These are phyloP conservation scores for Chlamydomonas sp. DNA, from an alignment of 139 green algal species.

Conservation along the genomic window DNA sequence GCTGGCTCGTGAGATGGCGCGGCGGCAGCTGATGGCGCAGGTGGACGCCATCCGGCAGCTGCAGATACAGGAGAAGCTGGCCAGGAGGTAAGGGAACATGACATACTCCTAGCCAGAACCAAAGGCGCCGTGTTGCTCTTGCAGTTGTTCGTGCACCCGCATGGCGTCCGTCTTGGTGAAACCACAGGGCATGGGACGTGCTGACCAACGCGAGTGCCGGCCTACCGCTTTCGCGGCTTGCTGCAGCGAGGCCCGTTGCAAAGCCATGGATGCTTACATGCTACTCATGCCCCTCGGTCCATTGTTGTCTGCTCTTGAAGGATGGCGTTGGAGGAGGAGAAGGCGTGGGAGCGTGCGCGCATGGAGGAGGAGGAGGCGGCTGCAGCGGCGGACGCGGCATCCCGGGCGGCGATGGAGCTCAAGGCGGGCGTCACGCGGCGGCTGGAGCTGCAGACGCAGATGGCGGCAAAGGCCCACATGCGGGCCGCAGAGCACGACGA, in stretches of 20 bases:
- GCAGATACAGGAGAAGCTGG: constrained; percentile 62
- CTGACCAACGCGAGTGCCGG: too few species aligned
- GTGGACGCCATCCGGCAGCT: constrained; percentile 62
- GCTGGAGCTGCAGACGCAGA: constrained; percentile 67
- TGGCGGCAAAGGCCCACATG: constrained; percentile 61
- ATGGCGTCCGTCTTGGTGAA: too few species aligned
- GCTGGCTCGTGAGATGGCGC: constrained; percentile 54
- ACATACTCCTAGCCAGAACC: not conserved
- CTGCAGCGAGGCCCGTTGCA: too few species aligned
- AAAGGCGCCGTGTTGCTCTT: not conserved
- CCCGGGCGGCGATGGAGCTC: not conserved
- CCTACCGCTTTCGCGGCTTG: too few species aligned
- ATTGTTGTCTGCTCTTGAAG: not conserved
- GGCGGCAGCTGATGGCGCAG: constrained; percentile 56
- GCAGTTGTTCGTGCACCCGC: too few species aligned
- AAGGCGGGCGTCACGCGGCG: constrained; percentile 41
- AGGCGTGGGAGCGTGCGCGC: constrained; percentile 26
- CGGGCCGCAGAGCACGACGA: constrained; percentile 60
- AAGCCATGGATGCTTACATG: not conserved
- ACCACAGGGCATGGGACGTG: too few species aligned
- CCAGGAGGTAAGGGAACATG: constrained; percentile 28
- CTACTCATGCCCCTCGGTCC: not conserved
- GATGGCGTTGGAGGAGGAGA: constrained; percentile 24
- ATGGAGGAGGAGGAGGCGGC: constrained; percentile 20
- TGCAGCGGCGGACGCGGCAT: constrained; percentile 11